Percentiles rank a stretch among this genome's conserved stretches.
Conservation (phyloP, 139 green algal species). For the Closterium sp. region DNA sequence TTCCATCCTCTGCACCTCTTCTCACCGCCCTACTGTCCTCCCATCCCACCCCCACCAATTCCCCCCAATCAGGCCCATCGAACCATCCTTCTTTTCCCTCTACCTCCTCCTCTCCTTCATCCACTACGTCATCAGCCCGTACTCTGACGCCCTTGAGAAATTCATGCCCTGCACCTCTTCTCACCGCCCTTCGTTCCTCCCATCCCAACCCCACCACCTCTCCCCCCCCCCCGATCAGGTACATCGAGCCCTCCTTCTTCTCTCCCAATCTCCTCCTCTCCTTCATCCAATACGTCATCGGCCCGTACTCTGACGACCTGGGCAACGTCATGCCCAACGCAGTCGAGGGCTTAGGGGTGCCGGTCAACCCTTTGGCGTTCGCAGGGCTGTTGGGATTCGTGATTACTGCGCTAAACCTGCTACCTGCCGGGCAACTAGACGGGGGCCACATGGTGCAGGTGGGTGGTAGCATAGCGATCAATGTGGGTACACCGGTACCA, state of each 20-base stretch:
- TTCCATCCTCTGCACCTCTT: neutral
- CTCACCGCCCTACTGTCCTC: neutral
- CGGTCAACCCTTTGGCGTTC: conserved; percentile 40
- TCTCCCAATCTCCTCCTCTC: conserved; percentile 25
- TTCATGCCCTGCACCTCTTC: too few relatives aligned
- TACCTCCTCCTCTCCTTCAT: too few relatives aligned
- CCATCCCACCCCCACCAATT: too few relatives aligned
- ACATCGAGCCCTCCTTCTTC: conserved; percentile 45
- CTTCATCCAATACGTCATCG: conserved; percentile 52
- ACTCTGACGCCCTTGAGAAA: too few relatives aligned
- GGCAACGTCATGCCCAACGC: conserved; percentile 49
- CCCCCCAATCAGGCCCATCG: neutral
- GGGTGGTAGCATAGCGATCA: too few relatives aligned
- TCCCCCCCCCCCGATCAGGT: conserved; percentile 13
- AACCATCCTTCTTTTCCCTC: too few relatives aligned
- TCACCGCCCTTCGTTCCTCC: too few relatives aligned
- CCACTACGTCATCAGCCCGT: too few relatives aligned
- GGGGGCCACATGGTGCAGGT: conserved; percentile 38
- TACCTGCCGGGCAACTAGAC: conserved; percentile 28
- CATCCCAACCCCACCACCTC: too few relatives aligned
- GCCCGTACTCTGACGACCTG: conserved; percentile 45
- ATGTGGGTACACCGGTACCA: too few relatives aligned
- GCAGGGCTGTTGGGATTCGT: conserved; percentile 43
- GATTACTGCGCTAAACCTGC: conserved; percentile 35
- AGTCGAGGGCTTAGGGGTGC: conserved; percentile 30